Evolutionary conservation across 73 alveolate species (phyloP), one percentile per base, ranked within the genome.

Genomic region (Effrenium voratum): DNA sequence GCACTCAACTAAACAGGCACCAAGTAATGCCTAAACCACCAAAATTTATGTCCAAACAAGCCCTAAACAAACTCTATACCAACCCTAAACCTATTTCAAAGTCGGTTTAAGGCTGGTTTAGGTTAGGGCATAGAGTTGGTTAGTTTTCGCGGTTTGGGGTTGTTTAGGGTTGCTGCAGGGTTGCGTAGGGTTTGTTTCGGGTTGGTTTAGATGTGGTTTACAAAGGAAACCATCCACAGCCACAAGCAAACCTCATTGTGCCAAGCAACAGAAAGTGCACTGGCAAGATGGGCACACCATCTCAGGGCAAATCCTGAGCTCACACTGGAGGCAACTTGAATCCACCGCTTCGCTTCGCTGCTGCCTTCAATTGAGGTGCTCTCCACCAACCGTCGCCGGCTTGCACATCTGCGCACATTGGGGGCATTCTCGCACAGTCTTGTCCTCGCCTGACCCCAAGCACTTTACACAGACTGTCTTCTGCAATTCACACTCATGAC

Each of bases 391-490:
- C 79, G 38, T 16, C 32, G n/a, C 19, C 12, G 93, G 94, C 66
- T 34, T 86, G 73, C 94, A 86, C 60, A 86, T 41, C 6, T 63
- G 60, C 60, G 28, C 19, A 41, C 94, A 86, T 5, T 44, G 79
- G 4, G 94, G 94, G 60, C 94, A 86, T 30, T 86, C 94, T 36
- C 94, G 45, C 38, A 86, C 22, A 1, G 76, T 49, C 5, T 28
- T 76, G 52, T 82, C 93, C 26, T 82, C 93, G 36, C 93, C 93
- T 76, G 28, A 3, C 30, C 49, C 34, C 34, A 63, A 34, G 26
- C 41, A 63, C 26, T 63, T 34, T 30, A 10, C 30, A 3, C 8
- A 6, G 77, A 28, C 77, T 30, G n/a, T 34, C 12, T 30, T 13
- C 77, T 24, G 41, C 34, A 24, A 40, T 34, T 16, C 40, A 10